A percentile compares a stretch with the other conserved stretches of the same genome.
phyloP scores from a whole-genome alignment of 2,329 filamentous ascomycete species.

The Apiospora phragmitis region DNA sequence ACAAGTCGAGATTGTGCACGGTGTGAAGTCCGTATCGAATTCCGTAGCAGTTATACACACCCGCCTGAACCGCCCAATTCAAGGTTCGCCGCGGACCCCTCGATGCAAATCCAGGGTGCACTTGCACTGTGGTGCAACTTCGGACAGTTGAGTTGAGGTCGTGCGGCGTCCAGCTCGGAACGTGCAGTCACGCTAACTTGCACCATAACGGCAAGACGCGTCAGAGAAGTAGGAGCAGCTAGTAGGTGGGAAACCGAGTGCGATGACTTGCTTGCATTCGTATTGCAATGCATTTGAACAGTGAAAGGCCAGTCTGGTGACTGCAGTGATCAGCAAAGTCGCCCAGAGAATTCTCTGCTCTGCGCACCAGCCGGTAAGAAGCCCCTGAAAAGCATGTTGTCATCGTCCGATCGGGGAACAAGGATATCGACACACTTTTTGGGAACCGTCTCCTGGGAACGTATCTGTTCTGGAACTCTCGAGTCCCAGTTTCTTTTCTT shows the following conservation, averaged over 20 bases:
- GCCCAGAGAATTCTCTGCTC: background rate
- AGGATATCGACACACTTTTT: background rate
- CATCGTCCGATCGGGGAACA: background rate
- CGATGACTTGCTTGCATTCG: background rate
- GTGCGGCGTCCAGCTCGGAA: background rate
- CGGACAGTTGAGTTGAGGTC: background rate
- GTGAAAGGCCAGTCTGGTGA: background rate
- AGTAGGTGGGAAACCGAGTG: background rate
- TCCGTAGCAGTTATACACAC: background rate
- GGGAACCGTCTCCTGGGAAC: background rate
- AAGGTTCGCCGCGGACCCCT: background rate
- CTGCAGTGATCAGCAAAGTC: background rate
- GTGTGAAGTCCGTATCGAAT: background rate
- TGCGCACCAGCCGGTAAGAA: background rate
- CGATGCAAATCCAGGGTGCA: background rate
- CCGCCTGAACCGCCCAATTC: background rate
- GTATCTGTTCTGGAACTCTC: conserved; percentile 5
- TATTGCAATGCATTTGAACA: background rate
- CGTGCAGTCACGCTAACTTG: background rate
- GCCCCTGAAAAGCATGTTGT: conserved; percentile 8
- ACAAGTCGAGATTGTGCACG: background rate
- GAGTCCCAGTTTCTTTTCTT: conserved; percentile 8
- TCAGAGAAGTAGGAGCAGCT: background rate
- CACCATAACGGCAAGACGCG: background rate
- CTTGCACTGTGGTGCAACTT: background rate